A percentile compares a stretch with the other conserved stretches of the same genome.
Conservation (phyloP, 768 basidiomycete species). For the Podaxis sp. region DNA sequence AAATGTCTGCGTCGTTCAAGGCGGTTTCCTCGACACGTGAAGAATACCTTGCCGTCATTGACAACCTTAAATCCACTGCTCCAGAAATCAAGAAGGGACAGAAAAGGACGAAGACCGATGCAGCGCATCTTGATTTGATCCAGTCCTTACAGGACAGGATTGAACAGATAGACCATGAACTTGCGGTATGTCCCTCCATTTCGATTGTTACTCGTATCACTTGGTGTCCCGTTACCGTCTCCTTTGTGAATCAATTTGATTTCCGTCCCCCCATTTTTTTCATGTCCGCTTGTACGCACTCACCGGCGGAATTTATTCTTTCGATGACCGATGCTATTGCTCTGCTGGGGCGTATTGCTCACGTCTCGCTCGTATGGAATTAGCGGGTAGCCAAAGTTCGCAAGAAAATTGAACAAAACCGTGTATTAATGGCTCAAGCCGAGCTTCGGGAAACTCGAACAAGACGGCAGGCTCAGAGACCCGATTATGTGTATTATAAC, state of each 20-base stretch:
- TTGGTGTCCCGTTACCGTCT: slow-evolving; percentile 9
- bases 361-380: neutral
- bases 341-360: neutral
- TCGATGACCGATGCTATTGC: neutral
- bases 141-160: slow-evolving; percentile 61
- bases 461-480: slow-evolving; percentile 66
- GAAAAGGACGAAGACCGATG: slow-evolving; percentile 56
- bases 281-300: neutral
- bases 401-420: slow-evolving; percentile 68
- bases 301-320: slow-evolving; percentile 12
- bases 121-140: slow-evolving; percentile 61
- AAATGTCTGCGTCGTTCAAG: slow-evolving; percentile 76
- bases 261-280: neutral
- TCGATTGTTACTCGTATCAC: slow-evolving; percentile 16
- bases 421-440: slow-evolving; percentile 66
- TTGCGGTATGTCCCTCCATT: slow-evolving; percentile 54
- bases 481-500: slow-evolving; percentile 81
- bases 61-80: slow-evolving; percentile 53
- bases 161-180: slow-evolving; percentile 66
- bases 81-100: slow-evolving; percentile 48
- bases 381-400: slow-evolving; percentile 73
- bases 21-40: slow-evolving; percentile 69
- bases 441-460: slow-evolving; percentile 82
- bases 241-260: neutral
- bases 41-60: slow-evolving; percentile 69